Evolutionary conservation across 1,139 yeast species (phyloP), one percentile per base, ranked within the genome.

Genomic region (Insectozyma bohioensis): DNA sequence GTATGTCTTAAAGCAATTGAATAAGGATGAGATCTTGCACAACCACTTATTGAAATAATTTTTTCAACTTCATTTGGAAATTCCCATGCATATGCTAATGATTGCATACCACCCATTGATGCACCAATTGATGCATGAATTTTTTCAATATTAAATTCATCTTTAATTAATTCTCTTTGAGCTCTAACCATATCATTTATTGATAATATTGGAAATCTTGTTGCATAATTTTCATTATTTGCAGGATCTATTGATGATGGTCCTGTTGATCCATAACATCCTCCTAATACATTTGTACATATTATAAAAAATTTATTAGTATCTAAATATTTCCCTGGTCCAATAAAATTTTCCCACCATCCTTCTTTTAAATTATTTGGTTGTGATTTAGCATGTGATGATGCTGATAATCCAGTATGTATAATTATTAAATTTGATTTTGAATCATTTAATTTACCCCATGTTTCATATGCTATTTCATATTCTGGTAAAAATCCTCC

Each of bases 81-180:
- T 51, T 85, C 95, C 56, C 80, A 75, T 0, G 87, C 95, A 55
- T 80, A 86, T 0, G 97, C 95, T 37, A 88, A 68, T 8, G 92
- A 81, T 61, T 88, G 97, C 96, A 88, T 87, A 12, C 97, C 97
- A 18, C 97, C 97, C 95, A 88, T 86, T 0, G 95, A 86, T 1
- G 95, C 84, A 5, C 97, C 97, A 4, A 90, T 78, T 1, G 88
- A 76, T 1, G 95, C 95, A 54, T 78, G 77, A 17, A 88, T 61
- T 52, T 76, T 80, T 2, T 51, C 36, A 17, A 84, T 84, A 0
- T 80, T 79, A 42, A 87, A 76, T 23, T 74, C 77, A 28, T 79
- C 73, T 19, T 59, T 61, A 12, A 88, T 65, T 26, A 88, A 62
- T 34, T 84, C 69, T 42, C 86, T 72, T 61, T 88, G 97, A 0